These are phyloP conservation scores for Dryadomyces quercus-mongolicae DNA, from an alignment of 2,329 filamentous ascomycete species.

Conservation along the genomic window DNA sequence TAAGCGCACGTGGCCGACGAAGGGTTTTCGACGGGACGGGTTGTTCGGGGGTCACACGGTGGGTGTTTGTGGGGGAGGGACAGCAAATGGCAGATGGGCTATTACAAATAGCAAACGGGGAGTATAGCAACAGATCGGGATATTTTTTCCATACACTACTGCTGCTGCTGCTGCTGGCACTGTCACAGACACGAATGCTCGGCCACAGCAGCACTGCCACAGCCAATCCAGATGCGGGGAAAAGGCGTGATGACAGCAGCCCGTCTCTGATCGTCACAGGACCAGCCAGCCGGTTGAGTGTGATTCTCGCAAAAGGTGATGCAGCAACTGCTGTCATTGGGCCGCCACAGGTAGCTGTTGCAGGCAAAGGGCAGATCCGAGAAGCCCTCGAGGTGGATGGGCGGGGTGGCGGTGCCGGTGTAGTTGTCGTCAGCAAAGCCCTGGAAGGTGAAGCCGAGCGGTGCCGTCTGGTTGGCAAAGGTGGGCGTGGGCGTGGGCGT, in stretches of 20 bases:
- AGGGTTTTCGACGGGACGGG: no score
- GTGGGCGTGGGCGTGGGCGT: slow-evolving; percentile 3
- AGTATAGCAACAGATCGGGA: no score
- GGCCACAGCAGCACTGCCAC: not conserved
- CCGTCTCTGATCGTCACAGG: slow-evolving; percentile 19
- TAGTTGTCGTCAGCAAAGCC: slow-evolving; percentile 17
- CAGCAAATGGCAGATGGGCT: no score
- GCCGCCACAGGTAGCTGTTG: slow-evolving; percentile 17
- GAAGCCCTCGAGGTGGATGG: slow-evolving; percentile 16
- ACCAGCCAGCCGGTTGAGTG: slow-evolving; percentile 13
- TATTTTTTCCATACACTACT: not conserved
- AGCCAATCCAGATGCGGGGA: slow-evolving; percentile 6
- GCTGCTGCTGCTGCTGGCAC: no score
- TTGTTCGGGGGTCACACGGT: no score
- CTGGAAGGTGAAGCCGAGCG: slow-evolving; percentile 18
- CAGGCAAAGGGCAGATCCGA: slow-evolving; percentile 12
- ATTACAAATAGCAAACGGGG: no score
- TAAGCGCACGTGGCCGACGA: no score
- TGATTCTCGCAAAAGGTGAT: slow-evolving; percentile 17
- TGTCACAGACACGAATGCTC: slow-evolving; percentile 3
- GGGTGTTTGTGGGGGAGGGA: no score
- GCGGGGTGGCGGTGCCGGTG: slow-evolving; percentile 13
- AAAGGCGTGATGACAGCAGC: not conserved
- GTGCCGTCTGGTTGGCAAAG: slow-evolving; percentile 13
- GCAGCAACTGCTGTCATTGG: slow-evolving; percentile 15